Evolutionary conservation across 257 asterid genomes (phyloP), one percentile per base, ranked within the genome.

Genomic region (Solanum sejunctum): DNA sequence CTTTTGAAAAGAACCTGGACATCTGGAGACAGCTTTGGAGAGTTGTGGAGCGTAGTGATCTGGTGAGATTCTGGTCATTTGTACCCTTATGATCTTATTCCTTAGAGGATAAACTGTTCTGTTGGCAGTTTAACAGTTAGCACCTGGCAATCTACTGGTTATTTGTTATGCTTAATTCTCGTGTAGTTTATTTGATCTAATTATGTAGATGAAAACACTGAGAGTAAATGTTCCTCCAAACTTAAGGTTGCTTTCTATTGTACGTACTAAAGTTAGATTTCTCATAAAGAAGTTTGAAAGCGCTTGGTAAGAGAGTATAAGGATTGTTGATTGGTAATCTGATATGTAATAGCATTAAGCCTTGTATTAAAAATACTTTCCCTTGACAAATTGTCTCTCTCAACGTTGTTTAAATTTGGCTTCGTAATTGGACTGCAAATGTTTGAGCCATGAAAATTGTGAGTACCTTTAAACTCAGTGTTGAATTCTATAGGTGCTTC

Each of bases 1-100:
- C 99, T 85, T 97, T 97, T 90, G 99, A 97, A 91, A 97, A 97
- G 91, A 97, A 97, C 86, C 91, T 97, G 60, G 98, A 95, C 91
- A 97, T 97, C 84, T 97, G 99, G 99, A 92, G 99, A 87, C 99
- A 97, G 87, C 99, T 97, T 85, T 97, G 99, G 99, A 95, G 99
- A 91, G 99, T 97, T 88, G 97, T 97, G 83, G 99, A 97, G 88
- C 98, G 99, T 61, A 93, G 98, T 90, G 99, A 97, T 89, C 91
- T 97, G 99, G 99, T 97, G 88, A 92, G 94, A 55, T 84, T 8
- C 32, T 69, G 71, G 85, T 41, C 23, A 56, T 83, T 69, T 49
- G 6, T 23, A 12, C 66, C 54, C 28, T 70, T 64, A 13, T 18
- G 28, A 45, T 83, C 49, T 51, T 77, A 41, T 17, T 83, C 55